Conservation (phyloP, 2,329 filamentous ascomycete species). For the Cryphonectria nitschkei region DNA sequence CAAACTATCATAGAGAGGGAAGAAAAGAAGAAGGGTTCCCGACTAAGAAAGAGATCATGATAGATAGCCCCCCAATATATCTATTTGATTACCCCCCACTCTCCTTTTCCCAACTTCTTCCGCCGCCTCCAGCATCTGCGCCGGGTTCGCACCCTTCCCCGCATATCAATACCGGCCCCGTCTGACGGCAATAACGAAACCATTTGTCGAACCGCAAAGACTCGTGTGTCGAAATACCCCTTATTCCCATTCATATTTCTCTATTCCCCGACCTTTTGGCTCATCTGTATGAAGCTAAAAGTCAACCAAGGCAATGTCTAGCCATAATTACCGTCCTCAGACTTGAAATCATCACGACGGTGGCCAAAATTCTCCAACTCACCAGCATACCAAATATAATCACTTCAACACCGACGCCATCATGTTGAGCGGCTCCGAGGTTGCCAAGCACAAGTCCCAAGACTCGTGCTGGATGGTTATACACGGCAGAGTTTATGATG, state of each 20-base stretch:
- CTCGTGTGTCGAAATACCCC: too few species aligned
- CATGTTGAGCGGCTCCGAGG: constrained; percentile 38
- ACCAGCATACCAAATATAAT: too few species aligned
- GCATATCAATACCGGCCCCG: background rate
- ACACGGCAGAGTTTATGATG: constrained; percentile 41
- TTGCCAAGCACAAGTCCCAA: constrained; percentile 39
- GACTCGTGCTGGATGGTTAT: constrained; percentile 45
- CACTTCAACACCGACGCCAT: background rate
- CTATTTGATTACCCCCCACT: background rate
- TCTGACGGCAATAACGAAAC: too few species aligned
- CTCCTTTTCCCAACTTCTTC: background rate
- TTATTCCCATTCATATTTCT: too few species aligned
- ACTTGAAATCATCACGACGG: background rate
- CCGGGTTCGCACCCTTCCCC: background rate
- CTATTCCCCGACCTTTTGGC: too few species aligned
- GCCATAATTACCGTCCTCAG: background rate
- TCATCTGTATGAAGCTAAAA: too few species aligned
- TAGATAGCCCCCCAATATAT: background rate
- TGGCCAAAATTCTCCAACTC: background rate
- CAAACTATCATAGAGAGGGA: background rate
- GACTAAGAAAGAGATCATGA: background rate
- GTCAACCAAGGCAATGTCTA: too few species aligned
- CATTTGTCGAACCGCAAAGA: too few species aligned
- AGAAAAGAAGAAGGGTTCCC: background rate
- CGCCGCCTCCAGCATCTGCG: too few species aligned